Conservation (phyloP, 345 rosid genomes). For the Eucalyptus globulus region DNA sequence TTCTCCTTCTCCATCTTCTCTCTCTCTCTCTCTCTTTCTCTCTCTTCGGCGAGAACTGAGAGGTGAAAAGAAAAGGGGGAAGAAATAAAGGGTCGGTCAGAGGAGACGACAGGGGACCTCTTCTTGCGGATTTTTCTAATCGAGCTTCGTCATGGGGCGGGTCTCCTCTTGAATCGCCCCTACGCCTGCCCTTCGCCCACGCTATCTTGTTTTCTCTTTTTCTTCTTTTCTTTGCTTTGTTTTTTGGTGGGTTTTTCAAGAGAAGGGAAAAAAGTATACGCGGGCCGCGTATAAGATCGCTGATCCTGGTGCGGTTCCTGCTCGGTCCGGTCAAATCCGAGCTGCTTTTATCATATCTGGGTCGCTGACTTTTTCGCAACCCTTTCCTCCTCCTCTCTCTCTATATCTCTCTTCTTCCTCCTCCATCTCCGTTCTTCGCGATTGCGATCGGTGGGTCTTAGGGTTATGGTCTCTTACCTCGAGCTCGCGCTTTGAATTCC, state of each 20-base stretch:
- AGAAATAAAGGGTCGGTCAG: background rate
- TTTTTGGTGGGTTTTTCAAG: background rate
- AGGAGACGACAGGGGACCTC: background rate
- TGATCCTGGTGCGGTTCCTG: background rate
- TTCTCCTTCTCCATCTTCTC: background rate
- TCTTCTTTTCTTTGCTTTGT: background rate
- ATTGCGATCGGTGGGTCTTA: background rate
- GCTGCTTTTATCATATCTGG: background rate
- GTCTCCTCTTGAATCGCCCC: background rate
- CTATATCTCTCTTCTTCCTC: background rate
- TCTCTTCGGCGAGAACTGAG: background rate
- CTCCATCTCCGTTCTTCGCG: background rate
- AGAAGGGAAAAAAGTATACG: background rate
- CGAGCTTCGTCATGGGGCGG: background rate
- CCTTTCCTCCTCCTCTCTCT: background rate
- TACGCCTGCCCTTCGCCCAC: background rate
- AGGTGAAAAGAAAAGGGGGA: background rate
- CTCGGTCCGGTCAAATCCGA: background rate
- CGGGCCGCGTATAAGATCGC: background rate
- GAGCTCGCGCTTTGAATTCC: background rate
- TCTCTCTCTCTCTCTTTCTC: background rate
- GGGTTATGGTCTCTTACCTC: slow-evolving; percentile 6
- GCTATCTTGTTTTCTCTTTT: background rate
- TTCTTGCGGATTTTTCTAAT: background rate
- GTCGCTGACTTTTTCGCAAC: background rate